Base-by-base conservation (phyloP, 2,329 filamentous ascomycete genomes). In the Colletotrichum karsti region DNA sequence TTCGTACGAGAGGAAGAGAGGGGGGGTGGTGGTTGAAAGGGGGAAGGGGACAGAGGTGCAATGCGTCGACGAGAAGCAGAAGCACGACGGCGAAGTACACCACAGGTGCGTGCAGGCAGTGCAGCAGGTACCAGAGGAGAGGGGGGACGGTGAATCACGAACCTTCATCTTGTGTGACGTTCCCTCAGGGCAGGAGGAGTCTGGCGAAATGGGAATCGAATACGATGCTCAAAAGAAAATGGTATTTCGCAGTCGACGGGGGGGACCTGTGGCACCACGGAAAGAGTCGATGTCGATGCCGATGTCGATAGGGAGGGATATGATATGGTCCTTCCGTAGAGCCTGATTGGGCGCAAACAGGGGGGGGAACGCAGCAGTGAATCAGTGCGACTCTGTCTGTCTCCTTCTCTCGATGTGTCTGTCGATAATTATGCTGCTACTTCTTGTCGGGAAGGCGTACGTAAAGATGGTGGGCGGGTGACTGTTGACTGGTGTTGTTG, bases 141-240 rank as follows among this genome's bases (percentile, higher is more conserved):
- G 59, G 61, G 55, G 53, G 48, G 35, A 56, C 8, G 22, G 39
- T 50, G 56, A 48, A 53, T 58, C 56, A 71, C 69, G 55, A 68
- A 71, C 69, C 69, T 71, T 71, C 69, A 71, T 71, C 59, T 71
- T 69, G 69, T 70, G 63, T 56, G 39, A 71, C 69, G 44, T n/a
- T 57, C 46, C 53, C 55, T 61, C 46, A 28, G 26, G 46, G 30
- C 30, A 15, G 28, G 46, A 28, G 26, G 26, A 33, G 24, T 28
- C 50, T 53, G 50, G 50, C 50, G 50, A 53, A n/a, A 20, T 24
- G 50, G 28, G 33, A 53, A 53, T 37, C 30, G 22, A 24, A 46
- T 65, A 28, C 30, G 61, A 67, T 51, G 59, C 22, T 65, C 30
- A 28, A 60, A 44, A 53, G 35, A 24, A 24, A 35, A 18, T 13